These are phyloP conservation scores for Aphanomyces cochlioides DNA, from an alignment of 352 stramenopile species.

Conservation along the genomic window DNA sequence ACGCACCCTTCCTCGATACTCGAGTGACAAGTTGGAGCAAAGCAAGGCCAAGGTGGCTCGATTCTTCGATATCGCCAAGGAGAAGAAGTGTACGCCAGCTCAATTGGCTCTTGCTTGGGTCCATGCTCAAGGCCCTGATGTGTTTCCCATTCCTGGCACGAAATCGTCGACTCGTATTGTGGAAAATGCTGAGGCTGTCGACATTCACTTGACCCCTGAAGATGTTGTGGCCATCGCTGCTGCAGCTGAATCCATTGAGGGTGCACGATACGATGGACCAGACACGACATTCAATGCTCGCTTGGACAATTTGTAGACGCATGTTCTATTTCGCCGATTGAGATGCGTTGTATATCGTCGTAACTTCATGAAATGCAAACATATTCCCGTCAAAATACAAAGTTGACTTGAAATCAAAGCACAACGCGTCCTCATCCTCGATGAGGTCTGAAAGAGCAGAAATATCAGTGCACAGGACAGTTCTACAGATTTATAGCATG, in stretches of 20 bases:
- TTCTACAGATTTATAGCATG: too few relatives aligned
- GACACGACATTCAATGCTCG: constrained; percentile 6
- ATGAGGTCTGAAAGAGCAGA: too few relatives aligned
- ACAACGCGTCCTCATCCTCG: too few relatives aligned
- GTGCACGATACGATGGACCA: background rate
- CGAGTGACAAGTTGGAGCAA: constrained; percentile 10
- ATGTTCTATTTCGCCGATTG: too few relatives aligned
- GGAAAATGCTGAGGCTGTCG: constrained; percentile 30
- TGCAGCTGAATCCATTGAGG: constrained; percentile 2
- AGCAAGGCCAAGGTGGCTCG: constrained; percentile 20
- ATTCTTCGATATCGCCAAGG: constrained; percentile 28
- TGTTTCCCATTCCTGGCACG: constrained; percentile 36
- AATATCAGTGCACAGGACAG: too few relatives aligned
- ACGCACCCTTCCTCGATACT: constrained; percentile 15
- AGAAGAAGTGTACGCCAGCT: constrained; percentile 33
- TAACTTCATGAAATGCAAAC: too few relatives aligned
- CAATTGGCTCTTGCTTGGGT: constrained; percentile 38
- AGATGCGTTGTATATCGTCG: too few relatives aligned
- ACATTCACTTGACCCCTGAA: background rate
- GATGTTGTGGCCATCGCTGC: constrained; percentile 4
- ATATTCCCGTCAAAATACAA: too few relatives aligned
- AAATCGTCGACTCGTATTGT: constrained; percentile 29
- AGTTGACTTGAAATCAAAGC: too few relatives aligned
- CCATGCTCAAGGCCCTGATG: constrained; percentile 32
- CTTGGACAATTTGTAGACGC: background rate